Evolutionary conservation across 257 asterid genomes (phyloP).

Genomic region (Verbascum thapsus): DNA sequence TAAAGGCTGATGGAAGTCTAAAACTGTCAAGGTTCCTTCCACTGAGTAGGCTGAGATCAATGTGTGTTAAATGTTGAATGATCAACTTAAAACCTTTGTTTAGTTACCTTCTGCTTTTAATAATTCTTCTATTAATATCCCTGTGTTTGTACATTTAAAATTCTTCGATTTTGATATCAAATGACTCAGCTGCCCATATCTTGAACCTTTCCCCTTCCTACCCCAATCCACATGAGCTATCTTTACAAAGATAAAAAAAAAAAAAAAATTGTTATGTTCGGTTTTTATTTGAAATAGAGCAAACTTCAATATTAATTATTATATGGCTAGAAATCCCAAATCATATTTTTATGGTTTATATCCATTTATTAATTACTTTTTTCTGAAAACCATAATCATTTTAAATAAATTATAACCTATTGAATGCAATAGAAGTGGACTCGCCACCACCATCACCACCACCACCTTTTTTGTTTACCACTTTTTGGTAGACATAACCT

Average conservation of each 20-base stretch:
- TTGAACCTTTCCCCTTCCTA: neutral
- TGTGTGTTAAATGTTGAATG: neutral
- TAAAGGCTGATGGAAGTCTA: neutral
- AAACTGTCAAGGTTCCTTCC: neutral
- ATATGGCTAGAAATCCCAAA: neutral
- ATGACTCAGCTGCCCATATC: neutral
- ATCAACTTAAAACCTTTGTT: neutral
- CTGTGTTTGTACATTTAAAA: neutral
- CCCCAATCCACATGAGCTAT: neutral
- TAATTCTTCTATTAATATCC: neutral
- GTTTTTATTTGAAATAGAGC: neutral
- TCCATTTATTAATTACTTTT: neutral
- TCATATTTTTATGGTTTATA: neutral
- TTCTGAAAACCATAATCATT: constrained; percentile 1
- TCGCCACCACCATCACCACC: neutral
- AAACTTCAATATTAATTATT: neutral
- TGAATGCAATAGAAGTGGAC: neutral
- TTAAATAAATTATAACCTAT: neutral
- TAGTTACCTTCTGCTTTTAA: neutral
- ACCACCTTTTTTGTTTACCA: neutral
- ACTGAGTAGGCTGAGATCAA: neutral
- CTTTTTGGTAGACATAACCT: neutral
- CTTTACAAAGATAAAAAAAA: too few species aligned
- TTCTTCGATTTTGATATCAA: neutral
- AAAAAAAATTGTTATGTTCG: neutral